Evolutionary conservation across 345 rosid species (phyloP).

Genomic region (Syzygium oleosum): DNA sequence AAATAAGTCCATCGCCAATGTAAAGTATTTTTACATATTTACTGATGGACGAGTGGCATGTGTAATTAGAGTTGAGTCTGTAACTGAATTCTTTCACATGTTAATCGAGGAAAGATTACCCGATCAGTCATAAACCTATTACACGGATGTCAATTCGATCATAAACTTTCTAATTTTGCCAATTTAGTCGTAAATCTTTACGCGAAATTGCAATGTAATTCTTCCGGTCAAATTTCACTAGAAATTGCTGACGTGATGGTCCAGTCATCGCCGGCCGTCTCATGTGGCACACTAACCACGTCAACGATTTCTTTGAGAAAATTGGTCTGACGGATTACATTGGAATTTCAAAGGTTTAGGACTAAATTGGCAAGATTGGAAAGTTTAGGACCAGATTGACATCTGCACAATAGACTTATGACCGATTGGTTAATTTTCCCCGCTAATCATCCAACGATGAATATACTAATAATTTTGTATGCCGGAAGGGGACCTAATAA

Average conservation of each 20-base stretch:
- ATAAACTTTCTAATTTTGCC: background rate
- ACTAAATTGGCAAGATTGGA: background rate
- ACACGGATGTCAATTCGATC: background rate
- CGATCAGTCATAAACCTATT: background rate
- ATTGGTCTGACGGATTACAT: fast-evolving
- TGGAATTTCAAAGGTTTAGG: background rate
- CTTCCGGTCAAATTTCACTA: background rate
- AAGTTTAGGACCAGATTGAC: background rate
- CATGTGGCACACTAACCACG: background rate
- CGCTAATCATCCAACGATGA: too few species aligned
- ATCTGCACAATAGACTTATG: too few species aligned
- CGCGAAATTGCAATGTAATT: background rate
- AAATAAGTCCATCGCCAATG: background rate
- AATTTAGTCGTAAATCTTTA: background rate
- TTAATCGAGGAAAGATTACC: background rate
- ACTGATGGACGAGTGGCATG: background rate
- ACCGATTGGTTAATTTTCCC: too few species aligned
- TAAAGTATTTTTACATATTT: background rate
- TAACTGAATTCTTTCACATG: background rate
- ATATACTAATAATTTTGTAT: too few species aligned
- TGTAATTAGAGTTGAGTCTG: background rate
- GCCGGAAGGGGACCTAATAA: too few species aligned
- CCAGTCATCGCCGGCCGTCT: too few species aligned
- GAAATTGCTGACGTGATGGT: background rate
- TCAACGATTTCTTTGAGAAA: background rate